Base-by-base conservation (phyloP, 2,329 filamentous ascomycete species). In the Botrytis cinerea region DNA sequence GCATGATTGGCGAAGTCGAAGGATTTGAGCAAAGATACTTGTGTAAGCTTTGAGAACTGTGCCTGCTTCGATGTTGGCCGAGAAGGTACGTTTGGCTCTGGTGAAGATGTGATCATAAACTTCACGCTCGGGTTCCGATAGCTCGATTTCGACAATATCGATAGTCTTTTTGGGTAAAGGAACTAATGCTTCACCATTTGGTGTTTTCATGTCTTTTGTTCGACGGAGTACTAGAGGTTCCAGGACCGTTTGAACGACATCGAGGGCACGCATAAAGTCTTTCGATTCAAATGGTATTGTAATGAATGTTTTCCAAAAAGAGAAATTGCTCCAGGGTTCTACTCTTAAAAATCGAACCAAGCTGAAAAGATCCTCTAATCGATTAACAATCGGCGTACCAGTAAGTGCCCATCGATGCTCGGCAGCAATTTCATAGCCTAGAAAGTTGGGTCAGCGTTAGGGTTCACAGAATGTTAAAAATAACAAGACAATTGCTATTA, bases 261-360 rank as follows among this genome's bases (percentile, higher is more conserved):
- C 96, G 12, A 99, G 86, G 0, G 96, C 96, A 7, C 95, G 91
- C 77, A 98, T 90, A 80, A 97, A 98, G 76, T 99, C 93, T 77
- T 96, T 96, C 0, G 94, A 95, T 82, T 99, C 96, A 76, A 99
- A 99, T 0, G 96, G 96, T 1, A 97, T 91, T 0, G 96, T 99
- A 80, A 99, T 98, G 81, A 99, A 99, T 0, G 96, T 98, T 81
- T 95, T 95, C 96, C 96, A 99, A 83, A 97, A 99, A 0, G 95
- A 97, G 82, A 99, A 99, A 81, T 98, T 98, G 79, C 92, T 96
- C 96, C 96, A 99, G 0, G 96, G 96, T 81, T 98, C 95, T 6
- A 99, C 96, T 73, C 93, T 91, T 18, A 99, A 85, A 83, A 98
- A 99, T 4, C 93, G 90, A 20, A 98, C 93, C 54, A 99, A 84